Evolutionary conservation across 345 rosid species (phyloP).

Genomic region (Brassica juncea): DNA sequence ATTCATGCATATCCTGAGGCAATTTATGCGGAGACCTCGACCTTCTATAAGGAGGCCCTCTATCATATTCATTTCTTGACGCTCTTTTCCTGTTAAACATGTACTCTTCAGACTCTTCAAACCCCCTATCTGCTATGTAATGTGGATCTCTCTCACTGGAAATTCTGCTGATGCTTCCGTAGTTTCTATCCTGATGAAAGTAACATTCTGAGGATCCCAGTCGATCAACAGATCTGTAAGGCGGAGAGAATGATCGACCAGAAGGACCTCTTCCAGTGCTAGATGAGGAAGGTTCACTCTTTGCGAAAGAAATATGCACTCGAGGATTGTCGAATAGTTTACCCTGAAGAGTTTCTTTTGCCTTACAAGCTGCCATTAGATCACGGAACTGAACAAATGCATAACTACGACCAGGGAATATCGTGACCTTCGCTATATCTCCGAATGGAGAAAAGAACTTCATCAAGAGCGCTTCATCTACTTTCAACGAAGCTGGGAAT

Average conservation of each 20-base stretch:
- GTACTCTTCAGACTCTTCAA: slow-evolving; percentile 54
- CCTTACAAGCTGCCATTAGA: slow-evolving; percentile 68
- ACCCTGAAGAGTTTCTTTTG: slow-evolving; percentile 94
- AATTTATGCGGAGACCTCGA: slow-evolving; percentile 41
- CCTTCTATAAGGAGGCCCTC: slow-evolving; percentile 49
- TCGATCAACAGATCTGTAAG: slow-evolving; percentile 48
- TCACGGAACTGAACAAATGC: slow-evolving; percentile 84
- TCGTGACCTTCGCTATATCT: slow-evolving; percentile 77
- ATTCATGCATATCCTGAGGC: slow-evolving; percentile 55
- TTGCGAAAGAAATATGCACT: slow-evolving; percentile 90
- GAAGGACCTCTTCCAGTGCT: slow-evolving; percentile 54
- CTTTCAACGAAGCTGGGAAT: slow-evolving; percentile 78
- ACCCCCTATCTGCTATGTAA: slow-evolving; percentile 44
- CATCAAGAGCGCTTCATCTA: slow-evolving; percentile 75
- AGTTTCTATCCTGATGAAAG: slow-evolving; percentile 50
- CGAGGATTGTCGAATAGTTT: slow-evolving; percentile 94
- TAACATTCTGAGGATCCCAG: slow-evolving; percentile 58
- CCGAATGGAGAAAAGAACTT: slow-evolving; percentile 87
- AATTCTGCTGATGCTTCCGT: slow-evolving; percentile 39
- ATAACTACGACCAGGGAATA: slow-evolving; percentile 94
- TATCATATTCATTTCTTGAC: slow-evolving; percentile 46
- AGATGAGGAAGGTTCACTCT: slow-evolving; percentile 70
- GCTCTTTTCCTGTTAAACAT: slow-evolving; percentile 51
- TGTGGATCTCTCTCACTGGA: slow-evolving; percentile 45
- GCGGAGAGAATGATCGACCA: slow-evolving; percentile 60